phyloP scores from a whole-genome alignment of 23 red algal species.

The Gracilaria gracilis region DNA sequence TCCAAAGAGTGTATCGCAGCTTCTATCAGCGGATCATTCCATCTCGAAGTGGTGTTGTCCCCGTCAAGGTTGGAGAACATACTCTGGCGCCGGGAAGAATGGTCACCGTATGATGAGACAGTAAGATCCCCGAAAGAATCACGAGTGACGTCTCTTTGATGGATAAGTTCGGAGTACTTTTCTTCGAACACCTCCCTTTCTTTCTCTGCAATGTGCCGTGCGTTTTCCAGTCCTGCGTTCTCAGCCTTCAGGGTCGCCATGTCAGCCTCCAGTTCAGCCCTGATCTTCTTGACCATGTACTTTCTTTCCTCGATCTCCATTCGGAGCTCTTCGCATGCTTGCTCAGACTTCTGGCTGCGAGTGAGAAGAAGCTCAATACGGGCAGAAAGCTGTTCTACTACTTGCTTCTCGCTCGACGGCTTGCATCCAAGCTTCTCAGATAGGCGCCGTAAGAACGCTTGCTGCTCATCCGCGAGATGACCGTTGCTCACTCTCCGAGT shows the following conservation, averaged over 20 bases:
- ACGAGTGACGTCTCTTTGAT: conserved; percentile 18
- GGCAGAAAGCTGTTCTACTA: conserved; percentile 33
- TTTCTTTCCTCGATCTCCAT: conserved; percentile 53
- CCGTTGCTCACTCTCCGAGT: background rate
- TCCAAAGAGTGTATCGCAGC: conserved; percentile 61
- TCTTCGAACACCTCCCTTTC: conserved; percentile 40
- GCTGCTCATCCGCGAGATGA: conserved; percentile 29
- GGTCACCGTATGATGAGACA: conserved; percentile 39
- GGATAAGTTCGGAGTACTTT: conserved; percentile 27
- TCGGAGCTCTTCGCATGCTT: conserved; percentile 22
- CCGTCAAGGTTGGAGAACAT: conserved; percentile 37
- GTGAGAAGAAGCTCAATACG: conserved; percentile 51
- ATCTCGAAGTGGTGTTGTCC: conserved; percentile 44
- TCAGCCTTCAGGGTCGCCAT: conserved; percentile 70
- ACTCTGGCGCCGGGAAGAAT: conserved; percentile 32
- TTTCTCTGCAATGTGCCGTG: conserved; percentile 28
- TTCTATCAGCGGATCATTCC: conserved; percentile 64
- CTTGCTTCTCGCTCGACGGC: conserved; percentile 23
- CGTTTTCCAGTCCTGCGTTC: conserved; percentile 34
- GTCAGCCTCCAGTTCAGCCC: conserved; percentile 52
- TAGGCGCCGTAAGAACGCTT: conserved; percentile 54
- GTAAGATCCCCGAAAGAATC: conserved; percentile 66
- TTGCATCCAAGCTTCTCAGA: conserved; percentile 57
- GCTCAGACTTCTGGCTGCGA: conserved; percentile 31
- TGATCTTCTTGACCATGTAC: conserved; percentile 13